Evolutionary conservation across 2,329 filamentous ascomycete genomes (phyloP), one percentile per base, ranked within the genome.

Genomic region (Calonectria ilicicola): DNA sequence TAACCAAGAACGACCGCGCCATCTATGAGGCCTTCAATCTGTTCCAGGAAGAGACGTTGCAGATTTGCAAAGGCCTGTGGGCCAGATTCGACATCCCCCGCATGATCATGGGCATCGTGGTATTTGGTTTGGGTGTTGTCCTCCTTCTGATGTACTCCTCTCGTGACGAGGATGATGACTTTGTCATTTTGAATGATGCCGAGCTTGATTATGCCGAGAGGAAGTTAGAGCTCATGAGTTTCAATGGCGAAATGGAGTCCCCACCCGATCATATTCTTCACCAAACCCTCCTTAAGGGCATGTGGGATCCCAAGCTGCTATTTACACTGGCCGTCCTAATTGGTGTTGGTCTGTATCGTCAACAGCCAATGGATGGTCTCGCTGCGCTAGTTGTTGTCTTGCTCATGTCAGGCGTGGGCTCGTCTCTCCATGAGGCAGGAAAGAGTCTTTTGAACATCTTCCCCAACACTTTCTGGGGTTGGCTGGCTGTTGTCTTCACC

Each of bases 31-130:
- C 92, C 0, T 96, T 94, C 80, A 86, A 89, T 19, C 87, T 88
- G 14, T 98, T 98, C 81, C 95, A 98, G 82, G 87, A 87, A 35
- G 91, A 94, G 80, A 98, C 94, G 0, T 87, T 99, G 53, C 88
- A 88, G 32, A 89, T 96, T 15, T 98, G 95, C 86, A 94, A 95
- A 81, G 90, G 89, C 46, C 86, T 98, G 19, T 99, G 97, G 97
- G 95, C 97, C 26, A 91, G 94, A 42, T 99, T 99, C 78, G 95
- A 99, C 82, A 88, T 98, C 23, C 89, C 91, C 2, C 94, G 93
- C 81, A 99, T 99, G 95, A 80, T 93, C 17, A 88, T 93, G 74
- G 97, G 97, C 58, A 91, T 98, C 44, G 82, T 84, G 0, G 90
- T 98, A 66, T 90, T 97, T 74, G 88, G 91, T 3, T 85, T 90